Conservation (phyloP, 345 rosid genomes). For the Punica granatum region DNA sequence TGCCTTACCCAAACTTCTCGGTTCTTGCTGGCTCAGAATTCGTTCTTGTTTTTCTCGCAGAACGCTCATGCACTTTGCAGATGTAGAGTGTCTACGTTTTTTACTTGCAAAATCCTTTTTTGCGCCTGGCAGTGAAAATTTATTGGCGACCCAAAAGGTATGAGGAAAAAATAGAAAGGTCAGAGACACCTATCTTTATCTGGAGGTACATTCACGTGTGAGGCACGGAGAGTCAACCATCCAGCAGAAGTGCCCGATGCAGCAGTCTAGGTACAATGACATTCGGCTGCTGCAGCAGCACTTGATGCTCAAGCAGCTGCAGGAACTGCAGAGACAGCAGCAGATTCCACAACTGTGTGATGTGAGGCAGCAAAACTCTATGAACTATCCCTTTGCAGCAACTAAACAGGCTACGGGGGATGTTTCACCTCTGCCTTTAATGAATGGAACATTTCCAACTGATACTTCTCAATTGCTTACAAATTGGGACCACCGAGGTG, state of each 20-base stretch:
- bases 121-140: neutral
- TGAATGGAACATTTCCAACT: conserved; percentile 47
- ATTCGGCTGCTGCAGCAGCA: conserved; percentile 68
- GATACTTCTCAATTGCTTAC: conserved; percentile 40
- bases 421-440: conserved; percentile 31
- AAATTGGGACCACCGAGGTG: conserved; percentile 41
- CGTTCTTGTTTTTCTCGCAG: neutral
- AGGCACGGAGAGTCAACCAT: conserved; percentile 5
- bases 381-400: conserved; percentile 32
- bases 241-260: conserved; percentile 11
- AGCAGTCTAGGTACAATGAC: conserved; percentile 51
- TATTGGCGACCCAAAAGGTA: neutral
- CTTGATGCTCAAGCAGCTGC: conserved; percentile 56
- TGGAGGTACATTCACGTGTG: neutral
- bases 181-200: neutral
- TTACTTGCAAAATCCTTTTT: neutral
- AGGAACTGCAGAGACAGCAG: conserved; percentile 66
- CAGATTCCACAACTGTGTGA: conserved; percentile 49
- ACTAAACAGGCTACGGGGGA: conserved; percentile 32
- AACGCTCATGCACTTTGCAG: neutral
- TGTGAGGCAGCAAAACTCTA: conserved; percentile 36
- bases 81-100: neutral
- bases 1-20: neutral
- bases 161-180: neutral
- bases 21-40: neutral